phyloP scores from a whole-genome alignment of 441 rosid genomes.

The Capsella rubella region DNA sequence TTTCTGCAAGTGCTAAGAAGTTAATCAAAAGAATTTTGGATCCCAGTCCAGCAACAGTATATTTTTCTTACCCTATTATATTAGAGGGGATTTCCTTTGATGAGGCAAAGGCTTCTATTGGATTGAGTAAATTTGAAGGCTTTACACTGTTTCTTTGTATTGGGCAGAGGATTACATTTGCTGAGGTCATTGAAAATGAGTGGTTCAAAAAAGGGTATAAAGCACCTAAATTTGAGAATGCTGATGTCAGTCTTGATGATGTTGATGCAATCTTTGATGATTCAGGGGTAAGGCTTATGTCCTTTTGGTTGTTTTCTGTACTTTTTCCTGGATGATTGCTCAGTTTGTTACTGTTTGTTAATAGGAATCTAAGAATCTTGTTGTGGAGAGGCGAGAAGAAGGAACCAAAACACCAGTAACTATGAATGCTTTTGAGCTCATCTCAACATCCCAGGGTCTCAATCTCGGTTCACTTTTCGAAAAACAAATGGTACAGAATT shows the following conservation, averaged over 20 bases:
- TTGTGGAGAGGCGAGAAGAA: conserved; percentile 84
- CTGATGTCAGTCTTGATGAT: conserved; percentile 77
- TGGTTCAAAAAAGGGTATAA: conserved; percentile 99
- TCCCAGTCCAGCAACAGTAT: conserved; percentile 89
- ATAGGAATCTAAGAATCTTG: conserved; percentile 79
- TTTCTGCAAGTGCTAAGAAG: conserved; percentile 94
- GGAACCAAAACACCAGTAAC: conserved; percentile 74
- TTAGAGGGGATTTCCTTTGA: conserved; percentile 9
- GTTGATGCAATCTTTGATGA: conserved; percentile 89
- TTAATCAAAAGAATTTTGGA: conserved; percentile 89
- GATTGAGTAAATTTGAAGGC: conserved; percentile 6
- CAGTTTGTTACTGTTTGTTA: conserved; percentile 38
- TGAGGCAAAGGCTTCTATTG: conserved; percentile 4
- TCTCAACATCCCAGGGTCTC: conserved; percentile 96
- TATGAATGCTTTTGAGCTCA: conserved; percentile 99
- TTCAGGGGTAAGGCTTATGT: conserved; percentile 62
- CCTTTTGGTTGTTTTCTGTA: not conserved
- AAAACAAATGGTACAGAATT: conserved; percentile 83
- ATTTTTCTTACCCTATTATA: conserved; percentile 22
- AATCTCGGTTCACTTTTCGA: conserved; percentile 91
- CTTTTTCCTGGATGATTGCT: conserved; percentile 21
- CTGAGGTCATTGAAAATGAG: conserved; percentile 90
- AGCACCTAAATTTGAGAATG: conserved; percentile 82
- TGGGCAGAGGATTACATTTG: conserved; percentile 82
- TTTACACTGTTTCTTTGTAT: conserved; percentile 24